Evolutionary conservation across 768 basidiomycete genomes (phyloP), one percentile per base, ranked within the genome.

Genomic region (Ephemerocybe angulata): DNA sequence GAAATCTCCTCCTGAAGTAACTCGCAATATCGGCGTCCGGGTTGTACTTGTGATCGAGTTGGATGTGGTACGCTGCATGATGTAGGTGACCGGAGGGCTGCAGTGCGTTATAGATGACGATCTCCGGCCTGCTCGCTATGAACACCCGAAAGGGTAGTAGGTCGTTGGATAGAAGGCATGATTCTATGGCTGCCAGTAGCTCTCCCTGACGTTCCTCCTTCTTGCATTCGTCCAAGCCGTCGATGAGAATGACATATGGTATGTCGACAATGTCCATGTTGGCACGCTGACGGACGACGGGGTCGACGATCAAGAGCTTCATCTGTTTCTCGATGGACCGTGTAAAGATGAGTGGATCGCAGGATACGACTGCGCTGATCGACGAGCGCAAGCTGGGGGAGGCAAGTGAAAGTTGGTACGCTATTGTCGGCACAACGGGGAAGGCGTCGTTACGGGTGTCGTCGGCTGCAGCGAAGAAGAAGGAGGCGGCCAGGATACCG

Each of bases 381-480:
- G 38, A 13, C 10, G 7, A 13, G 7, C 38, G 7, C 27, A 30
- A 46, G 5, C n/a, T 31, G 11, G 19, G 1, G 19, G 11, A n/a
- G 15, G 19, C 12, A 25, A 37, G 27, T 5, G 44, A 44, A 6
- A 54, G 4, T 12, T 54, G 46, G 42, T 54, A 54, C 19, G 53
- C 41, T 11, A 54, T 48, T 3, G 46, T 37, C 1, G 53, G n/a
- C 15, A 54, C 35, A 5, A 54, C 15, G 7, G 17, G 21, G 8
- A 31, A 33, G 11, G 31, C 21, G 22, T 54, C 43, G 27, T 54
- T 30, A 19, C 46, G 19, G 6, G 19, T 42, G 21, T 47, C 29
- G 13, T 46, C 43, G 21, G 43, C 43, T 2, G 29, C 24, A 11
- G 55, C 44, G 35, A 56, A 56, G 29, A 56, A 50, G 49, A 50